Evolutionary conservation across 2,329 filamentous ascomycete species (phyloP).

Genomic region (Penicillium digitatum): DNA sequence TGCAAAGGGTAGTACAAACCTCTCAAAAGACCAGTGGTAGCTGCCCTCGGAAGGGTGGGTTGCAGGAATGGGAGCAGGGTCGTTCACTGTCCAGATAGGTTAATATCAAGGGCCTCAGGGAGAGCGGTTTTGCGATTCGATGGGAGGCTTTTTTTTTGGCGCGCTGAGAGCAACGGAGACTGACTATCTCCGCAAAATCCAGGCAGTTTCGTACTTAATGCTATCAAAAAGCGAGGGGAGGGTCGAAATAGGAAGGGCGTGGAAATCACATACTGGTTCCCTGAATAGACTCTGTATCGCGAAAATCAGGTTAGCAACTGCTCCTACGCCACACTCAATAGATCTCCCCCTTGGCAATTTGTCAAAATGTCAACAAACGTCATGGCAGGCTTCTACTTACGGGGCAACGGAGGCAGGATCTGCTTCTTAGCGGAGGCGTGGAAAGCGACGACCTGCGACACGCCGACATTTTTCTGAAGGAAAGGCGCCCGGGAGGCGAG

Average conservation of each 20-base stretch:
- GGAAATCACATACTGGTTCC: conserved; percentile 62
- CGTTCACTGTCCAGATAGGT: conserved; percentile 63
- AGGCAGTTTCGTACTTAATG: background rate
- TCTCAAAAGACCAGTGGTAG: conserved; percentile 98
- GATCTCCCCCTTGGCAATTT: background rate
- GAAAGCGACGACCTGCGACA: conserved; percentile 69
- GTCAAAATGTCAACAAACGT: background rate
- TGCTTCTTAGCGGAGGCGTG: conserved; percentile 73
- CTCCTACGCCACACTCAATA: background rate
- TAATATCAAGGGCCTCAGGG: conserved; percentile 9
- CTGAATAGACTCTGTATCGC: conserved; percentile 61
- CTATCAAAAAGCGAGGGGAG: background rate
- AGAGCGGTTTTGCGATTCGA: background rate
- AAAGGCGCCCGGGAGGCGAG: conserved; percentile 35
- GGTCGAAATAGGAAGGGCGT: conserved; percentile 1
- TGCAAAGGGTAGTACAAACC: conserved; percentile 41
- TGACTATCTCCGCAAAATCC: background rate
- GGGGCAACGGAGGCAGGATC: conserved; percentile 79
- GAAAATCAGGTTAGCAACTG: conserved; percentile 43
- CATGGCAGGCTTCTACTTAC: conserved; percentile 52
- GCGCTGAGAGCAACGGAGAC: background rate
- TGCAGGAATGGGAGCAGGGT: conserved; percentile 70
- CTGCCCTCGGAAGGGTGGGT: conserved; percentile 77
- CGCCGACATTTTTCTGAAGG: conserved; percentile 34
- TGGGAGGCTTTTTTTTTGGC: background rate